Evolutionary conservation across 352 stramenopile genomes (phyloP).

Genomic region (Globisporangium ultimum): DNA sequence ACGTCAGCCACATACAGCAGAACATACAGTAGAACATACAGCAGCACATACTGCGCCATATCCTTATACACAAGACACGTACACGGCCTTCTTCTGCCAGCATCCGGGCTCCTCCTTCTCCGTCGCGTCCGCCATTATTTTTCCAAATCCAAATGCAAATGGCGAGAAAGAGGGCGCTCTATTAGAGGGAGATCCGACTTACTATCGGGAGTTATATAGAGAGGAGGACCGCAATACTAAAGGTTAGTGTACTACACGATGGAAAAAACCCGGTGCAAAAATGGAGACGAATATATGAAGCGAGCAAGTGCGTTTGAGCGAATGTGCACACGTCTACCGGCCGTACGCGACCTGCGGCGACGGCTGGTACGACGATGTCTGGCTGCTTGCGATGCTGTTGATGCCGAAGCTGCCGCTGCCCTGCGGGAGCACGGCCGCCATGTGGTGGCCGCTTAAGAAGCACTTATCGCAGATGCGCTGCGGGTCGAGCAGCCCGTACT

Average conservation of each 20-base stretch:
- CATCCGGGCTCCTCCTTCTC: slow-evolving; percentile 41
- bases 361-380: slow-evolving; percentile 31
- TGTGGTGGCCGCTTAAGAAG: slow-evolving; percentile 65
- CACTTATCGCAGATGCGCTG: slow-evolving; percentile 81
- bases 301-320: no score
- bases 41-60: not conserved
- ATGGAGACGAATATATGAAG: no score
- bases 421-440: slow-evolving; percentile 27
- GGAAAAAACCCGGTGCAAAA: no score
- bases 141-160: not conserved
- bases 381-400: slow-evolving; percentile 30
- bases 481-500: slow-evolving; percentile 65
- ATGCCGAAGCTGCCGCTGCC: slow-evolving; percentile 33
- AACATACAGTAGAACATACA: no score
- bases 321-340: not conserved
- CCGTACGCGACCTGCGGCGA: slow-evolving; percentile 20
- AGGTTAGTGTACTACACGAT: no score
- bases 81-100: slow-evolving; percentile 71
- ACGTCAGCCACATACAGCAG: not conserved
- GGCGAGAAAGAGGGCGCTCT: slow-evolving; percentile 10
- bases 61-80: slow-evolving; percentile 7
- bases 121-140: slow-evolving; percentile 6
- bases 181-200: slow-evolving; percentile 6
- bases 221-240: no score
- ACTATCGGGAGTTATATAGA: no score